Percentiles rank a stretch among this genome's conserved stretches.
Evolutionary conservation across 1,284 basidiomycete species (phyloP).

Genomic region (Ustilago cynodontis): DNA sequence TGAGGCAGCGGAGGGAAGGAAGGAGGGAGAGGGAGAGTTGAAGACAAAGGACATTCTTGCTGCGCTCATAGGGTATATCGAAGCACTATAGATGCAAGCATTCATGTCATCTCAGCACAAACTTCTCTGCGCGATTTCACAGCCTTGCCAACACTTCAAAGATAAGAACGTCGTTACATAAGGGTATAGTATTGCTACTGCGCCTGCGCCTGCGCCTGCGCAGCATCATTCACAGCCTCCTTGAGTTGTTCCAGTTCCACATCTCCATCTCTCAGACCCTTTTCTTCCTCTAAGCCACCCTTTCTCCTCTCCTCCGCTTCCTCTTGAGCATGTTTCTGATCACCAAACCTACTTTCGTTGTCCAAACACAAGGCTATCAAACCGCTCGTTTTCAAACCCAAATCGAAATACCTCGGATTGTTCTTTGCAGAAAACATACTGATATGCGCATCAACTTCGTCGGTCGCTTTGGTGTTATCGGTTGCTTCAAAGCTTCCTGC

Average conservation of each 20-base stretch:
- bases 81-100: slow-evolving; percentile 22
- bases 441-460: slow-evolving; percentile 88
- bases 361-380: slow-evolving; percentile 46
- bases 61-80: slow-evolving; percentile 58
- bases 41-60: slow-evolving; percentile 53
- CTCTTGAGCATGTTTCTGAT: slow-evolving; percentile 39
- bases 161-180: no score
- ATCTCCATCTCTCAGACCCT: slow-evolving; percentile 41
- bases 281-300: slow-evolving; percentile 26
- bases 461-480: slow-evolving; percentile 72
- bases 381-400: slow-evolving; percentile 73
- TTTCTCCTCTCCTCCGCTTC: slow-evolving; percentile 9
- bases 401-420: slow-evolving; percentile 90
- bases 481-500: slow-evolving; percentile 52
- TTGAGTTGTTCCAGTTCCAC: slow-evolving; percentile 39
- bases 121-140: background rate
- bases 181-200: slow-evolving; percentile 3
- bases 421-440: slow-evolving; percentile 85
- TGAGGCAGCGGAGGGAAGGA: no score
- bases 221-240: slow-evolving; percentile 11
- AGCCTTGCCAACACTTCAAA: no score
- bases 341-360: slow-evolving; percentile 45
- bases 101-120: background rate
- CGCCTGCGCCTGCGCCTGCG: background rate
- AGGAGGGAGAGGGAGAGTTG: slow-evolving; percentile 2